phyloP scores from a whole-genome alignment of 2,329 filamentous ascomycete genomes.

The Sarocladium strictum region DNA sequence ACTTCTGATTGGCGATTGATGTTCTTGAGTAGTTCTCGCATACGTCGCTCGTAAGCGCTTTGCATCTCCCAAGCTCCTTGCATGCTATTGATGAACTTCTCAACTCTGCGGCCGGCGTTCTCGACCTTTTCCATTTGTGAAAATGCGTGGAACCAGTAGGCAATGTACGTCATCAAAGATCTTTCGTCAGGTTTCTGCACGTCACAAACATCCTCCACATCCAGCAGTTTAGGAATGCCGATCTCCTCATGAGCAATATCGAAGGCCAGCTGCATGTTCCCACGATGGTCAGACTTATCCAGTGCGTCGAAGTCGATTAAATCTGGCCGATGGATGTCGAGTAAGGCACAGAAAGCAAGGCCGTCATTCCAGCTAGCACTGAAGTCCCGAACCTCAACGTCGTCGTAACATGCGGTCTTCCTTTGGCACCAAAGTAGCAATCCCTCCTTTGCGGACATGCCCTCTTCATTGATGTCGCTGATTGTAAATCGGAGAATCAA shows the following conservation, averaged over 20 bases:
- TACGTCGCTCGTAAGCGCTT: slow-evolving; percentile 86
- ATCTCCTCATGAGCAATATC: slow-evolving; percentile 95
- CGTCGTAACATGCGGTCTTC: slow-evolving; percentile 97
- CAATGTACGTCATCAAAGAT: slow-evolving; percentile 98
- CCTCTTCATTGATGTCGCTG: slow-evolving; percentile 96
- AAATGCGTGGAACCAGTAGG: slow-evolving; percentile 99
- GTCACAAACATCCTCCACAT: slow-evolving; percentile 97
- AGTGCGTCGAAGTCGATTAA: slow-evolving; percentile 94
- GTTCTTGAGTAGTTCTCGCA: slow-evolving; percentile 72
- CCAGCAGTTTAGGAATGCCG: slow-evolving; percentile 88
- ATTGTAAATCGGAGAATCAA: slow-evolving; percentile 97
- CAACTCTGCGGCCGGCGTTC: slow-evolving; percentile 90
- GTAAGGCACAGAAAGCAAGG: slow-evolving; percentile 87
- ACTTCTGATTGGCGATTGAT: slow-evolving; percentile 66
- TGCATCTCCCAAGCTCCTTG: slow-evolving; percentile 99
- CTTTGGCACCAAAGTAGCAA: slow-evolving; percentile 94
- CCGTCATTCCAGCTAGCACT: slow-evolving; percentile 96
- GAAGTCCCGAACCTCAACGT: slow-evolving; percentile 93
- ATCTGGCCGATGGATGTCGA: slow-evolving; percentile 96
- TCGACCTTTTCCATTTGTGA: slow-evolving; percentile 98
- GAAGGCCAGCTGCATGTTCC: slow-evolving; percentile 97
- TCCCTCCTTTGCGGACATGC: slow-evolving; percentile 95
- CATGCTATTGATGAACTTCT: slow-evolving; percentile 99
- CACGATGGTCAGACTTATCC: slow-evolving; percentile 88
- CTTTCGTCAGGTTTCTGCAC: slow-evolving; percentile 93